Base-by-base conservation (phyloP, 495 filamentous ascomycete genomes). In the Aspergillus egyptiacus region DNA sequence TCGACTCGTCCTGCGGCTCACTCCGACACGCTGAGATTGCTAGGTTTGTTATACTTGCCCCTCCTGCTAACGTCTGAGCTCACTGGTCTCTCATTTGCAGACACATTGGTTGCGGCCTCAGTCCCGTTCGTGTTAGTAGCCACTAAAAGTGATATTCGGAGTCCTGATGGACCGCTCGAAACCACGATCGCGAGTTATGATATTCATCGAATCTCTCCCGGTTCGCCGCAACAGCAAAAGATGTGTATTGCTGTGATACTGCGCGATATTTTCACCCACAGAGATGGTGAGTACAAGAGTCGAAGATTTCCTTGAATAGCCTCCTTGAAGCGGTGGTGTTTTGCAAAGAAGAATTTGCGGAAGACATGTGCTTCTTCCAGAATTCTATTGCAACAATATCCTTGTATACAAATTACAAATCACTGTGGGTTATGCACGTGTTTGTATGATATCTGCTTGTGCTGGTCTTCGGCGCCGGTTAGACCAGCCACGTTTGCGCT, bases 71-170 rank as follows among this genome's bases (percentile, higher is more conserved):
- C 10, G 2, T 24, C 7, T 13, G n/a, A 22, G 17, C 23, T 42
- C 5, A 42, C 24, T n/a, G 10, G 17, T n/a, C n/a, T 11, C 37
- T 25, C 15, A 22, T 27, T 20, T 10, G 5, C 33, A 95, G 89
- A 84, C 65, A 81, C 78, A 8, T 73, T 93, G 51, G 71, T 74
- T 43, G 81, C 80, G 50, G 78, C 81, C 13, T 70, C 74, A 17
- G 66, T 93, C 18, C 89, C 89, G 6, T 82, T 81, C 48, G 68
- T 89, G 34, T 76, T 94, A 37, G 89, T 91, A 27, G 83, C 87
- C 42, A 89, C 83, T 55, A 95, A 94, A 73, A 91, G 85, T 69
- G 89, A 94, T 59, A 73, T 91, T 37, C 80, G 86, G 53, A 57
- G 52, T 18, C 61, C 66, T 17, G 60, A 67, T 40, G 57, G 53